Conservation (phyloP, 2,329 filamentous ascomycete species). For the Paecilomyces fulvus region DNA sequence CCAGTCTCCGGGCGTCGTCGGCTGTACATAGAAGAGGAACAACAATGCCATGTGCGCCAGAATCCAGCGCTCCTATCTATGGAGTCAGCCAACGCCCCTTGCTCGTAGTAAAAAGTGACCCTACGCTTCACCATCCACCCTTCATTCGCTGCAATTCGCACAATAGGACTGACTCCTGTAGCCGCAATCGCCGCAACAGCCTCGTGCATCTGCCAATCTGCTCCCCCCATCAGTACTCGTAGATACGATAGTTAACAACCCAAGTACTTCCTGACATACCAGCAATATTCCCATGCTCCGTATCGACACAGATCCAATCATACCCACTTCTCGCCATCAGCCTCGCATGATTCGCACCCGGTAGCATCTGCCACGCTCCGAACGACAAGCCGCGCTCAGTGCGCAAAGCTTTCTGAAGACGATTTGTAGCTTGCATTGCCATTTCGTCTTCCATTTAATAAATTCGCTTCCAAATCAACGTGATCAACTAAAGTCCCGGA, state of each 20-base stretch:
- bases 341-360: conserved; percentile 46
- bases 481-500: too few species aligned
- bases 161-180: conserved; percentile 36
- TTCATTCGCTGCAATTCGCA: conserved; percentile 48
- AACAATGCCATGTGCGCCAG: conserved; percentile 52
- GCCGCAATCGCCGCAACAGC: conserved; percentile 41
- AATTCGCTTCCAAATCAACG: too few species aligned
- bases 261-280: conserved; percentile 21
- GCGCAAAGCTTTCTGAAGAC: conserved; percentile 44
- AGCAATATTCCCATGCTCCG: conserved; percentile 50
- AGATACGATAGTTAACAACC: too few species aligned
- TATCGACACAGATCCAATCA: conserved; percentile 49
- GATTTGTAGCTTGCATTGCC: conserved; percentile 47
- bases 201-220: conserved; percentile 40
- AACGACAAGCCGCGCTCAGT: conserved; percentile 41
- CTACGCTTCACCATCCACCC: conserved; percentile 54
- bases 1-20: conserved; percentile 45
- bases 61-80: conserved; percentile 44
- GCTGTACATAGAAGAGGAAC: conserved; percentile 46
- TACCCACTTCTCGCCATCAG: conserved; percentile 45
- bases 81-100: neutral
- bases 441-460: neutral
- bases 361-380: conserved; percentile 52
- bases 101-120: conserved; percentile 5
- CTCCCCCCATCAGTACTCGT: conserved; percentile 1